Percentiles rank a stretch among this genome's conserved stretches.
Conservation (phyloP, 805 yeast species). For the Nakazawaea sp. region DNA sequence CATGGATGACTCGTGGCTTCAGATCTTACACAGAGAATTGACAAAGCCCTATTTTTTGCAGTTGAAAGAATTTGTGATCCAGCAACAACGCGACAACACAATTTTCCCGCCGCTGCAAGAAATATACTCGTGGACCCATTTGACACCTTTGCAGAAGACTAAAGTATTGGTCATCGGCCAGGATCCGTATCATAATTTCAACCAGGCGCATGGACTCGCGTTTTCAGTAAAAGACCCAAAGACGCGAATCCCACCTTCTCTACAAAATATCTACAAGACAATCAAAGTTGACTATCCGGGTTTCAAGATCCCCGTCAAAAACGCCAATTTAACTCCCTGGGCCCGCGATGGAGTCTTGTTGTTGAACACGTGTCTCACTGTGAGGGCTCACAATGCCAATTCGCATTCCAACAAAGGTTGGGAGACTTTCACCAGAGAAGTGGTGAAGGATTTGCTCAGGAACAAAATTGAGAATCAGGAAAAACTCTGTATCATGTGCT, state of each 20-base stretch:
- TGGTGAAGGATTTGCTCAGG: constrained; percentile 44
- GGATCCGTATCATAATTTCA: constrained; percentile 89
- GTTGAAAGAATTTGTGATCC: constrained; percentile 55
- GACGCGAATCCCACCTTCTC: constrained; percentile 80
- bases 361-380: constrained; percentile 85
- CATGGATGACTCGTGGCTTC: constrained; percentile 76
- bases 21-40: constrained; percentile 58
- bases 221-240: constrained; percentile 82
- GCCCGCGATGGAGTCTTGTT: constrained; percentile 80
- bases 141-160: constrained; percentile 69
- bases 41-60: constrained; percentile 79
- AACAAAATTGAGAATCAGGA: constrained; percentile 33
- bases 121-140: constrained; percentile 87
- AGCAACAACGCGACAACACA: constrained; percentile 37
- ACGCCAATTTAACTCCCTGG: constrained; percentile 77
- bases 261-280: constrained; percentile 80
- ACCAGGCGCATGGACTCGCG: constrained; percentile 96
- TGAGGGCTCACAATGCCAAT: constrained; percentile 87
- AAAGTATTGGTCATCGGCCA: constrained; percentile 86
- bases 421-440: constrained; percentile 82
- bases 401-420: constrained; percentile 90
- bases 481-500: constrained; percentile 70
- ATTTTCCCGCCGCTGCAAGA: constrained; percentile 76
- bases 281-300: constrained; percentile 61
- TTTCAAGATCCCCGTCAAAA: constrained; percentile 50